Conservation (phyloP, 192 early-diverging fungal species). For the Linnemannia hyalina region DNA sequence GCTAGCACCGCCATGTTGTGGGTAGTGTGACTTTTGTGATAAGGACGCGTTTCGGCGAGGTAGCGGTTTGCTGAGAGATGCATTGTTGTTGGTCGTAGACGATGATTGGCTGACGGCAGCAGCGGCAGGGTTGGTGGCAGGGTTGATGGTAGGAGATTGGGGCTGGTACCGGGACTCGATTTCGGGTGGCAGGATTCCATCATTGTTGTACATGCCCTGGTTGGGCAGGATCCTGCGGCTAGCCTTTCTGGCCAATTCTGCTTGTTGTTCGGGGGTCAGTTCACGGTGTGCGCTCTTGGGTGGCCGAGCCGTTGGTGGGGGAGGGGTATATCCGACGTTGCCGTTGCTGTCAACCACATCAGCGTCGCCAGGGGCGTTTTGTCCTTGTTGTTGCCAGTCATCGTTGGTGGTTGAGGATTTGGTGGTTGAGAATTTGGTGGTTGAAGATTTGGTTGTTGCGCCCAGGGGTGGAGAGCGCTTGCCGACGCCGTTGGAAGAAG, state of each 20-base stretch:
- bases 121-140: neutral
- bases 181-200: constrained; percentile 33
- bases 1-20: neutral
- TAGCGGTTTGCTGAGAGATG: neutral
- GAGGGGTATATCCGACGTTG: constrained; percentile 40
- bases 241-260: constrained; percentile 46
- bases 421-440: constrained; percentile 20
- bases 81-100: constrained; percentile 13
- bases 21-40: constrained; percentile 31
- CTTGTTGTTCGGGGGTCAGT: constrained; percentile 46
- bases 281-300: constrained; percentile 25
- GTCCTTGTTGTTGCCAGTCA: constrained; percentile 6
- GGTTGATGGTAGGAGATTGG: neutral
- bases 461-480: constrained; percentile 40
- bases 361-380: neutral
- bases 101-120: neutral
- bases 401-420: constrained; percentile 26
- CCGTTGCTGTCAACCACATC: constrained; percentile 26
- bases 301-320: constrained; percentile 37
- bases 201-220: constrained; percentile 48
- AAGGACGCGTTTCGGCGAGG: constrained; percentile 42
- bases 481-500: neutral
- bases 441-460: constrained; percentile 28
- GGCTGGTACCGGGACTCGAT: constrained; percentile 1
- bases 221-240: constrained; percentile 54